Evolutionary conservation across 345 rosid species (phyloP), one percentile per base, ranked within the genome.

Genomic region (Dipteronia dyeriana): DNA sequence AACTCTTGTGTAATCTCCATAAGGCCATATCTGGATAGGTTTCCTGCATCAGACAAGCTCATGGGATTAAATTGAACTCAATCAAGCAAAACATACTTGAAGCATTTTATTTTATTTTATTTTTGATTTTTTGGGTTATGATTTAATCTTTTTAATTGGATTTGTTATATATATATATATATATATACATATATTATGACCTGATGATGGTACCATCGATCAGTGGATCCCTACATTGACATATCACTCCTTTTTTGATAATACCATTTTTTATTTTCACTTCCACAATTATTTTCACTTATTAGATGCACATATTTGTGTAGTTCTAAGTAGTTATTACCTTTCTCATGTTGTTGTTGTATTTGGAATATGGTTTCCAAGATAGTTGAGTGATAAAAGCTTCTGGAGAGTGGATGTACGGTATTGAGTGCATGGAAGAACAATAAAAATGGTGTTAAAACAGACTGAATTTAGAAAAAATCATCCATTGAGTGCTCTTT

Each of bases 61-160:
- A 49, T 49, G 54, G 54, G 14, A 13, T 49, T 49, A 49, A 12
- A 11, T 49, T 64, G n/a, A 19, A 17, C 3, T 16, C 7, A 31
- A 4, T 11, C 34, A 63, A 29, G 39, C 67, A 29, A 63, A 1
- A 6, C 17, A 17, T 29, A 16, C 20, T 64, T 31, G 20, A 14
- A 64, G 20, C 68, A 29, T 64, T 64, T 64, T 41, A 0, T 49
- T 49, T 63, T n/a, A n/a, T n/a, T n/a, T 26, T 26, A 13, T 12
- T 63, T 63, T 26, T 10, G 66, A 41, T 11, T 12, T 63, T 63
- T 4, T 12, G 67, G 67, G 81, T 84, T 60, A 84, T 81, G 78
- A 84, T 80, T 38, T 87, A 73, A 77, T 82, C 83, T 39, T 87
- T 7, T 63, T 63, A 11, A 7, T 34, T 26, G 8, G 34, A 12